These are phyloP conservation scores for Mucor circinelloides DNA, from an alignment of 371 early-diverging fungal species.

Conservation along the genomic window DNA sequence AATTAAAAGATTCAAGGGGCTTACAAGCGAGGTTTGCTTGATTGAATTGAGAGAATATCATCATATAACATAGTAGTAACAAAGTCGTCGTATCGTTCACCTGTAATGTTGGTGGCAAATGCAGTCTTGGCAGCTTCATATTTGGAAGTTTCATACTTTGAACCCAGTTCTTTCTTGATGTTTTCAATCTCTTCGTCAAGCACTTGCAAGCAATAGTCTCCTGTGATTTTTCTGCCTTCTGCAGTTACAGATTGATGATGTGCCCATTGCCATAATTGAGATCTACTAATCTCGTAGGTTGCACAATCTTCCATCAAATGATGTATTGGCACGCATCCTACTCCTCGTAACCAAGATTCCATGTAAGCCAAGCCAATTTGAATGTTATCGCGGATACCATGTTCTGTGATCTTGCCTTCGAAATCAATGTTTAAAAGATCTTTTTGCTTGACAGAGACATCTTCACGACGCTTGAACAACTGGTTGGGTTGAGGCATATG, in stretches of 20 bases:
- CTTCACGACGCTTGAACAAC: slow-evolving; percentile 87
- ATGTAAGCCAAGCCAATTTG: slow-evolving; percentile 91
- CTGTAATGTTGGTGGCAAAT: slow-evolving; percentile 80
- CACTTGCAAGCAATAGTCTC: slow-evolving; percentile 71
- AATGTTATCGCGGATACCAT: slow-evolving; percentile 90
- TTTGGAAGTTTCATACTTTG: slow-evolving; percentile 65
- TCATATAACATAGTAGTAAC: slow-evolving; percentile 86
- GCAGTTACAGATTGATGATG: slow-evolving; percentile 81
- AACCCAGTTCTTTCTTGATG: slow-evolving; percentile 66
- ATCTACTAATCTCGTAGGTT: slow-evolving; percentile 96
- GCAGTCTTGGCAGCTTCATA: slow-evolving; percentile 78
- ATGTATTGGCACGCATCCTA: slow-evolving; percentile 95
- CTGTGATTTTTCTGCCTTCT: slow-evolving; percentile 80
- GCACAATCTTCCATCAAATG: slow-evolving; percentile 58
- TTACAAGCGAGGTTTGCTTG: slow-evolving; percentile 23
- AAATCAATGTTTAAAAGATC: slow-evolving; percentile 87
- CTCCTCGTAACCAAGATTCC: slow-evolving; percentile 95
- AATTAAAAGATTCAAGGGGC: not conserved
- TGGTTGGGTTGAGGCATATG: slow-evolving; percentile 97
- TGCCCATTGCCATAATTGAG: slow-evolving; percentile 97
- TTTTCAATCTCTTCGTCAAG: slow-evolving; percentile 85
- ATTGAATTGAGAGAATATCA: slow-evolving; percentile 56
- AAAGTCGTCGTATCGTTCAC: slow-evolving; percentile 86
- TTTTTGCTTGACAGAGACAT: slow-evolving; percentile 80
- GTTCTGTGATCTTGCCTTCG: slow-evolving; percentile 82